A percentile compares a stretch with the other conserved stretches of the same genome.
These are phyloP conservation scores for Carex cristatella DNA, from an alignment of 176 grass and related monocot genomes.

Conservation along the genomic window DNA sequence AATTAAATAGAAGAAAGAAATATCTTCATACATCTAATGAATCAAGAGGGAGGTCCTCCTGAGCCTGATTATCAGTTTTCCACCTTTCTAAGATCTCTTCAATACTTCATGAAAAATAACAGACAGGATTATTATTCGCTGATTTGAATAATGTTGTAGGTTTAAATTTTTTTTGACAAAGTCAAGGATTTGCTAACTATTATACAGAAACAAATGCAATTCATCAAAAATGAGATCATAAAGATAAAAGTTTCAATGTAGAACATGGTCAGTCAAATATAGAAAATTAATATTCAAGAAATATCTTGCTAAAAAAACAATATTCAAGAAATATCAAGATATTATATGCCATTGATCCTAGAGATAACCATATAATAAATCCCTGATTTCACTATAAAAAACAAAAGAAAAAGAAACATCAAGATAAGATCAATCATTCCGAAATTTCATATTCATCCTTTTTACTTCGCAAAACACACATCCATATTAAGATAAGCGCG, in stretches of 20 bases:
- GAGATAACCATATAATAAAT: neutral
- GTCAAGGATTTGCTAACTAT: neutral
- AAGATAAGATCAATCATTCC: neutral
- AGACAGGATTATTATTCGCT: neutral
- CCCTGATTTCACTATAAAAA: neutral
- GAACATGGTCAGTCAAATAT: neutral
- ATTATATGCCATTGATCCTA: neutral
- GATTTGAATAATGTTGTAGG: neutral
- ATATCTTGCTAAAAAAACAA: too few relatives aligned
- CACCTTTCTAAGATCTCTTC: constrained; percentile 72
- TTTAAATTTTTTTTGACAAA: neutral
- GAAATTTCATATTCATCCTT: neutral
- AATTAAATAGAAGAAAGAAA: neutral
- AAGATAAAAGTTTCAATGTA: neutral
- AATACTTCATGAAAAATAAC: constrained; percentile 36
- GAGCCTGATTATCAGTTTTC: constrained; percentile 25
- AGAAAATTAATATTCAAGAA: too few relatives aligned
- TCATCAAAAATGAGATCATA: neutral
- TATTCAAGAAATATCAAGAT: too few relatives aligned
- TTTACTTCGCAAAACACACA: neutral
- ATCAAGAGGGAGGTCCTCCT: constrained; percentile 27
- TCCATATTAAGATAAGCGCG: neutral
- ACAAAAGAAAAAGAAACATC: neutral
- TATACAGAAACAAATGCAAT: neutral
- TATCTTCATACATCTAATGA: constrained; percentile 46